phyloP scores from a whole-genome alignment of 345 rosid genomes.

The Pistacia integerrima region DNA sequence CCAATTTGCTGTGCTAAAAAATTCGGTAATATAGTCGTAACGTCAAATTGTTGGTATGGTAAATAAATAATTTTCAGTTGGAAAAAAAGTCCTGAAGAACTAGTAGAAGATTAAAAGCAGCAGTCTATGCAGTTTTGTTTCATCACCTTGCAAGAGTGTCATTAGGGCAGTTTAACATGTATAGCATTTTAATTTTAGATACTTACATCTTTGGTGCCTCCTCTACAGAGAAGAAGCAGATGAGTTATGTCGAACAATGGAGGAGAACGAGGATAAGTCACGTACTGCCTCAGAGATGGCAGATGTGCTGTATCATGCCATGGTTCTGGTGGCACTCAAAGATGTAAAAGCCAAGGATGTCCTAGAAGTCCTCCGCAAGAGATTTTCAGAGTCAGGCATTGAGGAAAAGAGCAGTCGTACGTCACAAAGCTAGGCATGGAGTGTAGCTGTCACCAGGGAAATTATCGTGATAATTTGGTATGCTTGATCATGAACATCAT shows the following conservation, averaged over 20 bases:
- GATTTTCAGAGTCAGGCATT: slow-evolving; percentile 70
- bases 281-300: slow-evolving; percentile 82
- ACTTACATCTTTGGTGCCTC: background rate
- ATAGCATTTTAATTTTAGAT: no score
- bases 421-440: background rate
- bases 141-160: no score
- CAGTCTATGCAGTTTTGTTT: no score
- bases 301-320: slow-evolving; percentile 70
- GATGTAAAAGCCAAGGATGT: slow-evolving; percentile 63
- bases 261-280: slow-evolving; percentile 62
- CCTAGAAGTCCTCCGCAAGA: slow-evolving; percentile 52
- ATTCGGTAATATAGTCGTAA: background rate
- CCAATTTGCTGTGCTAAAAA: slow-evolving; percentile 2
- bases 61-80: background rate
- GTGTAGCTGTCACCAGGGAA: no score
- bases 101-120: no score
- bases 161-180: no score
- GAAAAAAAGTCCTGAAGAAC: no score
- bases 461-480: no score
- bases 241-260: slow-evolving; percentile 74
- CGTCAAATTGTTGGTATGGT: no score
- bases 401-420: slow-evolving; percentile 66
- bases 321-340: slow-evolving; percentile 65
- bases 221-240: slow-evolving; percentile 77
- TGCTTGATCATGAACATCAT: no score